Base-by-base conservation (phyloP, 257 asterid species). In the Solanum chiquidenum region DNA sequence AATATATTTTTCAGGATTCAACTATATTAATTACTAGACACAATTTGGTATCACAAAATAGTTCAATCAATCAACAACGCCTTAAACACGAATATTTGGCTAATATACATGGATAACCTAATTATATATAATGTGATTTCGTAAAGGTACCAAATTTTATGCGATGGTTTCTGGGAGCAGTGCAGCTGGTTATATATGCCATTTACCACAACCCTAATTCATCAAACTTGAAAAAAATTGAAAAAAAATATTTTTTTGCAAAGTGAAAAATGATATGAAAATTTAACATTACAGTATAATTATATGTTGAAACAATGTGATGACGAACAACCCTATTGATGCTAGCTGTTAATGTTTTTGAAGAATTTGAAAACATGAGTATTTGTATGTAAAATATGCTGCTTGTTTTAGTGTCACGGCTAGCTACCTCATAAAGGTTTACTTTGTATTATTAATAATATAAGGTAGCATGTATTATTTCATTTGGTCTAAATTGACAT, bases 101-200 rank as follows among this genome's bases (percentile, higher is more conserved):
- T 46, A 46, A 60, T 20, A 35, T 33, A 35, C 6, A 35, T 12
- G 55, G 20, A 38, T 40, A 40, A 12, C 60, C 83, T 38, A 69
- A 69, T 69, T 31, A 76, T 12, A 21, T 11, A n/a, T 23, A 11
- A 76, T n/a, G 60, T 20, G 49, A 76, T 76, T 75, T 75, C 5
- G 2, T 9, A 75, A 88, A 93, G 98, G 95, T 94, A 77, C 94
- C 98, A 87, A 94, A 93, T 86, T 91, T 88, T 77, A 87, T 91
- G 21, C 96, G 98, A 38, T 91, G 93, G 68, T 6, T 94, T 9
- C 92, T 95, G 0, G 97, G 97, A 75, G 84, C 46, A 25, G 9
- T 89, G 55, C 98, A 95, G 79, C 89, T 95, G 60, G 88, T 90
- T 37, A 91, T 95, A 10, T 93, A 94, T 75, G 92, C 90, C 44